Conservation (phyloP, 164 flowering plant genomes). For the Malania oleifera region DNA sequence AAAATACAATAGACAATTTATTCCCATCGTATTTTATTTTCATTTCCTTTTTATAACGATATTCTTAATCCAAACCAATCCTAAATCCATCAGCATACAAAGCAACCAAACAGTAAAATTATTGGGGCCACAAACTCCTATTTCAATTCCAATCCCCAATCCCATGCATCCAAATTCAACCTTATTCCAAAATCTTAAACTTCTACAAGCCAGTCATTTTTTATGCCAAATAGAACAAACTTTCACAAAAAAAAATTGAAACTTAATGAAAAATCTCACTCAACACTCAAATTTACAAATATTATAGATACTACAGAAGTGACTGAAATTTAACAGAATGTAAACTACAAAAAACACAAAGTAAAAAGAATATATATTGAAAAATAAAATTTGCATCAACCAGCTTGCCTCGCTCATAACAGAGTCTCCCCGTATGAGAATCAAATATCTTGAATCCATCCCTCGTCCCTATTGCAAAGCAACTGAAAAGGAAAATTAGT, state of each 20-base stretch:
- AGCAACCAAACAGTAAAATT: not conserved
- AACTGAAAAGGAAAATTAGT: conserved; percentile 36
- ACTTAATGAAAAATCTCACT: too few species aligned
- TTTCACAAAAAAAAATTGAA: too few species aligned
- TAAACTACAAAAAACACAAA: not conserved
- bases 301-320: not conserved
- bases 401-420: conserved; percentile 66
- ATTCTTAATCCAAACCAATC: too few species aligned
- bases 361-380: not conserved
- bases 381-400: not conserved
- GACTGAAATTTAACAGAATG: too few species aligned
- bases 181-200: too few species aligned
- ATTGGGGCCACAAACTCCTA: not conserved
- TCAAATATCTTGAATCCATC: conserved; percentile 80
- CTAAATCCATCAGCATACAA: not conserved
- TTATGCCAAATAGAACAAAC: too few species aligned
- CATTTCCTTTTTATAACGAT: too few species aligned
- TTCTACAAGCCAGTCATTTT: too few species aligned
- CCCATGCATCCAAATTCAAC: not conserved
- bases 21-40: too few species aligned
- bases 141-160: not conserved
- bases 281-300: too few species aligned
- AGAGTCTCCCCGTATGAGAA: conserved; percentile 59
- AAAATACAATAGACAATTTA: too few species aligned
- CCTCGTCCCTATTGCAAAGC: conserved; percentile 68